phyloP scores from a whole-genome alignment of 768 basidiomycete species.

The Lentinus tigrinus region DNA sequence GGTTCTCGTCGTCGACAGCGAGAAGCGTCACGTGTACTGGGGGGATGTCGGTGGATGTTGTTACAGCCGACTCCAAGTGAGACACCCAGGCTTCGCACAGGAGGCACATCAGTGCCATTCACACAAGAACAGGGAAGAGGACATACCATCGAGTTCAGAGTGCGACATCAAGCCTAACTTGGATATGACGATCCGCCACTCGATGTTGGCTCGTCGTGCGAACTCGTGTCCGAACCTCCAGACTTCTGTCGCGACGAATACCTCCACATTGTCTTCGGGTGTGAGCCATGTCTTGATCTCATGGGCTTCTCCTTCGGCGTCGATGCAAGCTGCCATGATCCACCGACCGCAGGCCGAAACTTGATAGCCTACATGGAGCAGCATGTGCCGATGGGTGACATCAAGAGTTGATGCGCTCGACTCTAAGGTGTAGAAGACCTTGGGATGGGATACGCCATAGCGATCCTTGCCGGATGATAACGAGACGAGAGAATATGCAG shows the following conservation, averaged over 20 bases:
- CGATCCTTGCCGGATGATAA: constrained; percentile 27
- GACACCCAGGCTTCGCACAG: constrained; percentile 60
- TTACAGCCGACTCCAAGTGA: constrained; percentile 44
- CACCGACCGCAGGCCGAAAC: constrained; percentile 69
- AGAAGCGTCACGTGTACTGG: constrained; percentile 61
- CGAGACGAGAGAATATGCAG: constrained; percentile 53
- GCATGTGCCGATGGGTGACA: constrained; percentile 53
- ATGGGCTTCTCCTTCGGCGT: constrained; percentile 76
- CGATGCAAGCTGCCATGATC: constrained; percentile 72
- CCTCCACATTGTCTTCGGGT: constrained; percentile 40
- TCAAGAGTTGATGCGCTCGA: constrained; percentile 45
- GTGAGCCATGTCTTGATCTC: constrained; percentile 68
- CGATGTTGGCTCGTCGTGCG: constrained; percentile 63
- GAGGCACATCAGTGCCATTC: not conserved
- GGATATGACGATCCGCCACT: constrained; percentile 78
- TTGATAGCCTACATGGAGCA: constrained; percentile 78
- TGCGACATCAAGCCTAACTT: constrained; percentile 62
- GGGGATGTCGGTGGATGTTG: constrained; percentile 40
- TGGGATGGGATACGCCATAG: not conserved
- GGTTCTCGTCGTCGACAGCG: constrained; percentile 55
- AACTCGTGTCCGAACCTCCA: constrained; percentile 71
- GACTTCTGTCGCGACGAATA: constrained; percentile 54
- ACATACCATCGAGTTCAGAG: constrained; percentile 66
- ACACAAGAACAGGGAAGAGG: constrained; percentile 4
- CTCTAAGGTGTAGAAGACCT: constrained; percentile 38